A percentile compares a stretch with the other conserved stretches of the same genome.
Conservation (phyloP, 495 filamentous ascomycete species). For the Penicillium bovifimosum region DNA sequence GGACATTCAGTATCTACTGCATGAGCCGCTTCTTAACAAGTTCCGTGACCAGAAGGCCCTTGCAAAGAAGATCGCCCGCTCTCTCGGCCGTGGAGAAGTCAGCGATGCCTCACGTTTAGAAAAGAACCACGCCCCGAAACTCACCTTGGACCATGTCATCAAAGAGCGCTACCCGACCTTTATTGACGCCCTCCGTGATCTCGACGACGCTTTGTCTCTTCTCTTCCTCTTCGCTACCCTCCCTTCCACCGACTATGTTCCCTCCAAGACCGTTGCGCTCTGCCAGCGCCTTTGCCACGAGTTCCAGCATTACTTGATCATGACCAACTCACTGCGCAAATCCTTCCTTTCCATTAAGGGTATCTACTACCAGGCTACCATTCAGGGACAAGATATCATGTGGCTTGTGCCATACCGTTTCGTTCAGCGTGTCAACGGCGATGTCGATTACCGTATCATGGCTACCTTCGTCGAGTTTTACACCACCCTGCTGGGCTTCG, state of each 20-base stretch:
- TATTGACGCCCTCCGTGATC: slow-evolving; percentile 85
- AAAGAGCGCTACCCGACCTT: slow-evolving; percentile 98
- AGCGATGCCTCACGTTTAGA: slow-evolving; percentile 78
- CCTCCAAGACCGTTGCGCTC: slow-evolving; percentile 84
- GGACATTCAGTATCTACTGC: slow-evolving; percentile 95
- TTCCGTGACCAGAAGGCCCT: slow-evolving; percentile 95
- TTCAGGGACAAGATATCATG: slow-evolving; percentile 95
- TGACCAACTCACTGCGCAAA: slow-evolving; percentile 81
- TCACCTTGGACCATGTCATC: slow-evolving; percentile 92
- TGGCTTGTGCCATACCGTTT: slow-evolving; percentile 98
- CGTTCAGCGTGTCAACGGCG: slow-evolving; percentile 84
- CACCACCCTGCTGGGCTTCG: slow-evolving; percentile 88
- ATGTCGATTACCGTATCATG: slow-evolving; percentile 98
- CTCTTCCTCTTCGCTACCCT: slow-evolving; percentile 96
- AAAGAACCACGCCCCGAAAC: slow-evolving; percentile 74
- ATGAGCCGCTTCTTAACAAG: slow-evolving; percentile 91
- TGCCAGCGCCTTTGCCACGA: slow-evolving; percentile 89
- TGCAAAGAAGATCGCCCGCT: slow-evolving; percentile 91
- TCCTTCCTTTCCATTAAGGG: slow-evolving; percentile 98
- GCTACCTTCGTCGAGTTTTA: slow-evolving; percentile 98
- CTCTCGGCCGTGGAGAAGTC: slow-evolving; percentile 85
- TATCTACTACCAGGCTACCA: slow-evolving; percentile 98
- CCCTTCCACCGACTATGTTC: slow-evolving; percentile 80
- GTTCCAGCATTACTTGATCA: slow-evolving; percentile 96
- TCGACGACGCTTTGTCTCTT: slow-evolving; percentile 95